Conservation (phyloP, 2,329 filamentous ascomycete species). For the Arthrobotrys megalospora region DNA sequence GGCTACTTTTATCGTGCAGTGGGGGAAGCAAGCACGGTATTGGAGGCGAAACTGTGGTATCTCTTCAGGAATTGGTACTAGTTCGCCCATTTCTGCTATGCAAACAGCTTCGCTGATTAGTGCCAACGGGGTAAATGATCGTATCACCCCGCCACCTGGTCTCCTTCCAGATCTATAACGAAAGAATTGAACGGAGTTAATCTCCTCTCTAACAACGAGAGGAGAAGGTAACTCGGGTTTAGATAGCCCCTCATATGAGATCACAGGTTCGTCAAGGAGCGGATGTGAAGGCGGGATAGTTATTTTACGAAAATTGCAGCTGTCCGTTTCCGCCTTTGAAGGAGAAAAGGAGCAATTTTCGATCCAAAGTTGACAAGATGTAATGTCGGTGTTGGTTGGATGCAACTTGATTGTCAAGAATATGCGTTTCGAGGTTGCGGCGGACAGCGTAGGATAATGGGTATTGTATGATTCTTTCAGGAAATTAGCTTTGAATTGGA, state of each 20-base stretch:
- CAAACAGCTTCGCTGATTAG: neutral
- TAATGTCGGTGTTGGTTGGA: neutral
- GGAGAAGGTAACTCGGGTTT: neutral
- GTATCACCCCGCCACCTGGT: neutral
- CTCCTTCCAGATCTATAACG: neutral
- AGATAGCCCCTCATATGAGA: conserved; percentile 1
- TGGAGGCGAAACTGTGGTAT: neutral
- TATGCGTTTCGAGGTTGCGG: neutral
- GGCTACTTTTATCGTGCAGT: neutral
- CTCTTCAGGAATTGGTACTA: neutral
- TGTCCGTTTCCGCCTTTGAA: neutral
- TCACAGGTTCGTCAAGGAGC: neutral
- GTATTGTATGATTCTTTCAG: neutral
- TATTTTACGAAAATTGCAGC: neutral
- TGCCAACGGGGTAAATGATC: neutral
- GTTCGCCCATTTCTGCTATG: neutral
- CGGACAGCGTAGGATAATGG: neutral
- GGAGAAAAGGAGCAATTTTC: neutral
- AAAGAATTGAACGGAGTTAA: neutral
- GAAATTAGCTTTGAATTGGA: neutral
- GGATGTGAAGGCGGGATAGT: neutral
- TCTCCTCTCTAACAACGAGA: neutral
- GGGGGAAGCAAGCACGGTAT: conserved; percentile 1
- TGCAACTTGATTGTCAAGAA: neutral
- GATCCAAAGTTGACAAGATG: neutral